Percentiles rank a stretch among this genome's conserved stretches.
Evolutionary conservation across 208 protist genomes (phyloP).

Genomic region (Porcisia hertigi): DNA sequence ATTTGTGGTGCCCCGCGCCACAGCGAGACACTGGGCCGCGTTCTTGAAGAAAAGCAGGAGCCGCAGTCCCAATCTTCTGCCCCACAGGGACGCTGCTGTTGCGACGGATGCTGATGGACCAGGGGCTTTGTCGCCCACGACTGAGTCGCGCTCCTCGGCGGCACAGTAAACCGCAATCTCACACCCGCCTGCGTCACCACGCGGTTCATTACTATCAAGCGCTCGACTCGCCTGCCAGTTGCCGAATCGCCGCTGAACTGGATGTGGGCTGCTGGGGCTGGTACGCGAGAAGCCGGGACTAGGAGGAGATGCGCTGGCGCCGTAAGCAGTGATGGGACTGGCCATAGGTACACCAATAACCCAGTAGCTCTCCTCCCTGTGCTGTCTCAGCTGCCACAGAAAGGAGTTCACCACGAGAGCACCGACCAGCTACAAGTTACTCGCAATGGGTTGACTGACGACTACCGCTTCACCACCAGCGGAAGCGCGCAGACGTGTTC

Average conservation of each 20-base stretch:
- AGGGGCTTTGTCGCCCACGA: background rate
- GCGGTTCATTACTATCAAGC: background rate
- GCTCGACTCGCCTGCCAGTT: background rate
- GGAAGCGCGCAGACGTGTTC: no score
- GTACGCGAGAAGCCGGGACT: background rate
- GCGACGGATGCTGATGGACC: background rate
- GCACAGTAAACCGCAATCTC: background rate
- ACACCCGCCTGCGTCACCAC: background rate
- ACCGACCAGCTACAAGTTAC: no score
- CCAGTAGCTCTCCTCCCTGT: no score
- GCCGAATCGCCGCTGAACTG: constrained; percentile 2
- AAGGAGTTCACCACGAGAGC: no score
- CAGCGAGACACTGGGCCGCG: background rate
- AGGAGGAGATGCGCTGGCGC: background rate
- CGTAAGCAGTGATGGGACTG: background rate
- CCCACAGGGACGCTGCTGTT: background rate
- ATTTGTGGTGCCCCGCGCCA: background rate
- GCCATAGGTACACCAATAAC: background rate
- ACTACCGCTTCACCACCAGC: no score
- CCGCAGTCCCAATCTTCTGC: background rate
- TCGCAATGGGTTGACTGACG: no score
- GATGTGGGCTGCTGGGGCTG: background rate
- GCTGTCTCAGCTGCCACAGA: no score
- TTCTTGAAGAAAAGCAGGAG: background rate
- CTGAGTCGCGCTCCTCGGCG: background rate